Evolutionary conservation across 2,329 filamentous ascomycete genomes (phyloP), one percentile per base, ranked within the genome.

Genomic region (Arthroderma uncinatum): DNA sequence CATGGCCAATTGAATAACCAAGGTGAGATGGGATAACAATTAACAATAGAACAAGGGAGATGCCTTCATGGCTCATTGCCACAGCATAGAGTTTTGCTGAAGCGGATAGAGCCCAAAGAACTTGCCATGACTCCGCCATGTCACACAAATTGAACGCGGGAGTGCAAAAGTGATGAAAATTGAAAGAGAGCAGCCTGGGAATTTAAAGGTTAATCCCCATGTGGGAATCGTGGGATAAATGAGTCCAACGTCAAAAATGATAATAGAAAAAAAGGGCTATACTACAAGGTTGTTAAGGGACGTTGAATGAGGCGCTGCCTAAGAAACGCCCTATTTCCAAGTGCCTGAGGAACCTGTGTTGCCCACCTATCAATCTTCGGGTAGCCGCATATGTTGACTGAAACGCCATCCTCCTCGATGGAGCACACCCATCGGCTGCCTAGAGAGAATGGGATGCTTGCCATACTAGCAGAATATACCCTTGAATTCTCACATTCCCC

Each of bases 371-470:
- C 39, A 52, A 44, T 39, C 9, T 44, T 47, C 58, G 58, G 58
- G 52, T 59, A 37, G 30, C 44, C 58, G 58, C 58, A 59, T 47
- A 10, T 40, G 23, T 42, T 53, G 37, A 58, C 39, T 57, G 56
- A 56, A 59, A 57, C 56, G 25, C 4, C 28, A 33, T 47, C 8
- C 37, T 59, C 53, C 58, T 59, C 58, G 58, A 59, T 57, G 55
- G 39, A 55, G 42, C 40, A 30, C 28, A 23, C 37, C 37, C 54
- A 53, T 48, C 54, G 28, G 28, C 19, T 53, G 47, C 54, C 39
- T 47, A 56, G 54, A 37, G 44, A 25, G 40, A 6, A 53, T 44
- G 23, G 25, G n/a, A 9, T 6, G 9, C 12, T 50, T 34, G 33
- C n/a, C 3, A 50, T 50, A 50, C 28, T 16, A 33, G 25, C 28